Conservation (phyloP, 805 yeast species). For the Teunomyces kruisii region DNA sequence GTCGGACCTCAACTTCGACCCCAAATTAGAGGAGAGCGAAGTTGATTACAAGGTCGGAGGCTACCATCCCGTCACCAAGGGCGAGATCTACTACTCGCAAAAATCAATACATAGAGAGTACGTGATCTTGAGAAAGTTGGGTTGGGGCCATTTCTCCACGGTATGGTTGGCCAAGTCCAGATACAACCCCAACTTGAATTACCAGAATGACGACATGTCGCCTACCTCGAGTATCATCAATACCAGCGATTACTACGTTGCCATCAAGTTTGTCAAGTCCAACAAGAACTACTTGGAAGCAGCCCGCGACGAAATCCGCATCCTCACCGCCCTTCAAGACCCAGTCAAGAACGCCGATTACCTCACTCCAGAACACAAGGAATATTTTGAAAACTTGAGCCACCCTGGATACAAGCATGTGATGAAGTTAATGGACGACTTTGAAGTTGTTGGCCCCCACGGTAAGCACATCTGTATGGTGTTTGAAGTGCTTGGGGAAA, state of each 20-base stretch:
- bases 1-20: conserved; percentile 27
- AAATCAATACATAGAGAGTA: conserved; percentile 38
- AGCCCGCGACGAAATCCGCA: conserved; percentile 61
- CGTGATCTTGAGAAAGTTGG: conserved; percentile 53
- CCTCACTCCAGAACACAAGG: conserved; percentile 2
- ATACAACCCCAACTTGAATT: conserved; percentile 12
- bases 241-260: conserved; percentile 46
- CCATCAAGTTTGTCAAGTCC: conserved; percentile 61
- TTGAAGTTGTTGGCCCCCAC: conserved; percentile 57
- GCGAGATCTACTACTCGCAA: conserved; percentile 50
- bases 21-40: conserved; percentile 47
- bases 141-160: conserved; percentile 73
- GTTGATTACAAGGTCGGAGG: conserved; percentile 61
- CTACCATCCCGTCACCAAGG: conserved; percentile 60
- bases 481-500: conserved; percentile 65
- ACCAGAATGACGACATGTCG: neutral
- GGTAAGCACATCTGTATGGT: conserved; percentile 68
- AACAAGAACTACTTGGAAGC: conserved; percentile 55
- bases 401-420: conserved; percentile 32
- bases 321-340: conserved; percentile 39
- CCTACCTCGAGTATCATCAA: conserved; percentile 4
- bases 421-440: conserved; percentile 55
- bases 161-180: conserved; percentile 59
- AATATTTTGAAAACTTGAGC: neutral
- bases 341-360: conserved; percentile 16